Evolutionary conservation across 1,284 basidiomycete genomes (phyloP).

Genomic region (Marasmius tenuissimus): DNA sequence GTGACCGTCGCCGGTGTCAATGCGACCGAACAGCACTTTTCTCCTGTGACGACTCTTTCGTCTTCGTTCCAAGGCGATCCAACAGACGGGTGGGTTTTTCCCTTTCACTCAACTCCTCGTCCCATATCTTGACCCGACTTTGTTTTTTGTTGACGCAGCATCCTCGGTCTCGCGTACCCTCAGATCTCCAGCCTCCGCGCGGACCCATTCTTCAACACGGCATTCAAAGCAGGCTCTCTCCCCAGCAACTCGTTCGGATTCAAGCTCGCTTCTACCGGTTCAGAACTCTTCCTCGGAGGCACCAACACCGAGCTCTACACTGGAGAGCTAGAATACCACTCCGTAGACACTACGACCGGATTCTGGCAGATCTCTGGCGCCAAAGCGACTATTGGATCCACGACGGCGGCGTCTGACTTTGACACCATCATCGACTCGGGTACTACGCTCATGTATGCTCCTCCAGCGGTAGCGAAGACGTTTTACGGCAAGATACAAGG

Average conservation of each 20-base stretch:
- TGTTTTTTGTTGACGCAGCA: conserved; percentile 2
- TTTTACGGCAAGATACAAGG: conserved; percentile 8
- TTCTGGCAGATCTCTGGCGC: conserved; percentile 11
- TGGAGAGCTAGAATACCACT: conserved; percentile 8
- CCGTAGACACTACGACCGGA: conserved; percentile 6
- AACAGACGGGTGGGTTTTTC: conserved; percentile 11
- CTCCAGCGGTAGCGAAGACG: conserved; percentile 2
- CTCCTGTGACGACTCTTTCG: conserved; percentile 19
- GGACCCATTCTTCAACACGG: conserved; percentile 15
- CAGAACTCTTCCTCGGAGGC: conserved; percentile 17
- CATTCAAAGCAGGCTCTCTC: conserved; percentile 1
- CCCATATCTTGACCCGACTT: neutral
- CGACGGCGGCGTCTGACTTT: neutral
- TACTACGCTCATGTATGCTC: conserved; percentile 13
- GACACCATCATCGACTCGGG: conserved; percentile 13
- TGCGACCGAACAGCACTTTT: conserved; percentile 27
- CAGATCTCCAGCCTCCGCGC: conserved; percentile 12
- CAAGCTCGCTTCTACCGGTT: conserved; percentile 10
- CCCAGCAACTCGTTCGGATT: conserved; percentile 10
- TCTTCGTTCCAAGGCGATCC: conserved; percentile 21
- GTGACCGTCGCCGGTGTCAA: conserved; percentile 32
- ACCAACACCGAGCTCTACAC: conserved; percentile 8
- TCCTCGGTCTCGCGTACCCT: conserved; percentile 17
- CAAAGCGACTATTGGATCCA: neutral
- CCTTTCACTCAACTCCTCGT: neutral